These are phyloP conservation scores for Zoysia matrella DNA, from an alignment of 202 grass and related monocot species.

Conservation along the genomic window DNA sequence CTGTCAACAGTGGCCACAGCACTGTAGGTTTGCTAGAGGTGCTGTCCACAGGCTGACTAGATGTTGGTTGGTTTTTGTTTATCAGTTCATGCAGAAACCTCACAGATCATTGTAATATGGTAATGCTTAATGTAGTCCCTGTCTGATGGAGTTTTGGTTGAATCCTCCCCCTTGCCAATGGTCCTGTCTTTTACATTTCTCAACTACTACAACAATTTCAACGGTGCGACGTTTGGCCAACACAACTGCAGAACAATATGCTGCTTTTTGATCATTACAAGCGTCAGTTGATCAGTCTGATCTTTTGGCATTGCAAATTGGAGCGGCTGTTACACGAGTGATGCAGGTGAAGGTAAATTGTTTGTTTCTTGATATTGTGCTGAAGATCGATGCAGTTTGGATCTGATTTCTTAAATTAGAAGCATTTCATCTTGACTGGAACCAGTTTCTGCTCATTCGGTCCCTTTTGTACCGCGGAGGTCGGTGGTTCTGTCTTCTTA, in stretches of 20 bases:
- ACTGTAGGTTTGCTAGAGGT: slow-evolving; percentile 48
- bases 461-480: background rate
- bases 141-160: slow-evolving; percentile 42
- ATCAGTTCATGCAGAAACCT: slow-evolving; percentile 54
- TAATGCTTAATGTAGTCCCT: slow-evolving; percentile 34
- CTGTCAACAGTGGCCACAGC: slow-evolving; percentile 37
- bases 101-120: slow-evolving; percentile 63
- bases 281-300: background rate
- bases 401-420: background rate
- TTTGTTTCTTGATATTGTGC: background rate
- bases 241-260: background rate
- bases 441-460: background rate
- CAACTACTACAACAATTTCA: no score
- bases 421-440: background rate
- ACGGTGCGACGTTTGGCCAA: background rate
- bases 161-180: background rate
- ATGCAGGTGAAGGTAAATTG: background rate
- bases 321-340: background rate
- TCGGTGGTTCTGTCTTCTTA: background rate
- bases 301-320: background rate
- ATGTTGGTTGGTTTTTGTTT: slow-evolving; percentile 44
- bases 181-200: background rate
- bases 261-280: background rate
- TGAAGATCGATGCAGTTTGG: background rate
- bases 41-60: slow-evolving; percentile 38